Evolutionary conservation across 2,329 filamentous ascomycete species (phyloP), one percentile per base, ranked within the genome.

Genomic region (Trichophaea hybrida): DNA sequence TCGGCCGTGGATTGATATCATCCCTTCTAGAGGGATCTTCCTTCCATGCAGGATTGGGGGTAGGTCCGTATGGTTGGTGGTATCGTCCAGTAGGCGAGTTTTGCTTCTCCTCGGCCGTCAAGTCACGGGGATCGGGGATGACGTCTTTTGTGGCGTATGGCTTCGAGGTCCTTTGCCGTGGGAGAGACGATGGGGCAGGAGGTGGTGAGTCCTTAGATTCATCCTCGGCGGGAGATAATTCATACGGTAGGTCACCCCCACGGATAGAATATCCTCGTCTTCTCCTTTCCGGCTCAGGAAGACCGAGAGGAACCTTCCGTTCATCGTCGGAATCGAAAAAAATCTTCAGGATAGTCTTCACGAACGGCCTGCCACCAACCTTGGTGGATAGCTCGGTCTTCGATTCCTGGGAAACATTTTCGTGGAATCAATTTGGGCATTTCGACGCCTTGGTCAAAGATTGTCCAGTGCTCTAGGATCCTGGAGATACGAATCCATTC

Each of bases 401-500:
- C 59, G 35, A 55, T 61, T n/a, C 59, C 55, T 1, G 64, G 64
- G 55, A 66, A 65, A 44, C 61, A 65, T 15, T 60, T 43, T 2
- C 63, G 46, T 4, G 63, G 63, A 12, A 66, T 62, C 40, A 61
- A 34, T 46, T 65, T 65, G 7, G 63, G 64, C 44, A 64, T 61
- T 2, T 53, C 48, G 1, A 38, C 34, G 24, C 58, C 62, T 34
- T 61, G 59, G 31, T 67, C 65, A 5, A 64, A 59, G 33, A 69
- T 61, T 2, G 62, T 62, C 53, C 65, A 68, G 31, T 59, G 56
- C 17, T 59, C 61, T 32, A 68, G 51, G 4, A 68, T 50, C 7
- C 63, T 67, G 33, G 65, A 65, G 5, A 69, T 51, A 6, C 67
- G 64, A 35, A 53, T 56, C 12, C 64, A 57, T 44, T 69, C 67